These are phyloP conservation scores for Debaryomyces subglobosus DNA, from an alignment of 1,139 yeast genomes.

Conservation along the genomic window DNA sequence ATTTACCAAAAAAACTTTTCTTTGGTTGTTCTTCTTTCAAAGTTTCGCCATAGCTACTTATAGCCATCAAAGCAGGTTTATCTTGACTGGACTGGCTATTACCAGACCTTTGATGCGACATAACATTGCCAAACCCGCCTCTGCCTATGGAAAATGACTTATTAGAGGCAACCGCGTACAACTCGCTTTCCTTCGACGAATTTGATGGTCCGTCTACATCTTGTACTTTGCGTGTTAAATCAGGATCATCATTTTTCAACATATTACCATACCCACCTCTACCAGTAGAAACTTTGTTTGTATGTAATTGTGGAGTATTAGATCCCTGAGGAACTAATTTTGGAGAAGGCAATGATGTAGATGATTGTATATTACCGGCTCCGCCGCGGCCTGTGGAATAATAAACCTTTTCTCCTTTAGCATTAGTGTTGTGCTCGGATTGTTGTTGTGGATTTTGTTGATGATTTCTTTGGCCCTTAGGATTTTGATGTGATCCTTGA, in stretches of 20 bases:
- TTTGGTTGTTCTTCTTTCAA: slow-evolving; percentile 20
- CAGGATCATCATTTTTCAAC: slow-evolving; percentile 65
- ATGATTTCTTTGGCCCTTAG: slow-evolving; percentile 2
- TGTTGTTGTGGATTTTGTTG: slow-evolving; percentile 6
- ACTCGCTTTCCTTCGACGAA: slow-evolving; percentile 27
- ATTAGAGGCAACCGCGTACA: slow-evolving; percentile 41
- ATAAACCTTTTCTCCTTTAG: slow-evolving; percentile 26
- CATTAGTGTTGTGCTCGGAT: slow-evolving; percentile 5
- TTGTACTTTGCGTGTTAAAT: slow-evolving; percentile 64
- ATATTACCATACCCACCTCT: slow-evolving; percentile 85
- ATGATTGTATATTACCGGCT: slow-evolving; percentile 66
- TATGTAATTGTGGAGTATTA: slow-evolving; percentile 62
- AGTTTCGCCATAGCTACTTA: slow-evolving; percentile 27
- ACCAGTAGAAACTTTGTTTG: slow-evolving; percentile 69
- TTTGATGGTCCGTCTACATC: slow-evolving; percentile 55
- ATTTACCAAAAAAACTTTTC: slow-evolving; percentile 35
- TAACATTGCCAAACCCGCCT: slow-evolving; percentile 55
- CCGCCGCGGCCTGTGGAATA: slow-evolving; percentile 83
- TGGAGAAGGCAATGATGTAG: slow-evolving; percentile 53
- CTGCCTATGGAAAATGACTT: slow-evolving; percentile 47
- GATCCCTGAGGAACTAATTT: slow-evolving; percentile 62
- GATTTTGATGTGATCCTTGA: slow-evolving; percentile 5
- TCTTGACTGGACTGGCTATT: slow-evolving; percentile 14
- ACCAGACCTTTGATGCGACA: slow-evolving; percentile 19
- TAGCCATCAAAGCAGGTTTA: slow-evolving; percentile 23